These are phyloP conservation scores for Mucor lusitanicus DNA, from an alignment of 371 early-diverging fungal genomes.

Conservation along the genomic window DNA sequence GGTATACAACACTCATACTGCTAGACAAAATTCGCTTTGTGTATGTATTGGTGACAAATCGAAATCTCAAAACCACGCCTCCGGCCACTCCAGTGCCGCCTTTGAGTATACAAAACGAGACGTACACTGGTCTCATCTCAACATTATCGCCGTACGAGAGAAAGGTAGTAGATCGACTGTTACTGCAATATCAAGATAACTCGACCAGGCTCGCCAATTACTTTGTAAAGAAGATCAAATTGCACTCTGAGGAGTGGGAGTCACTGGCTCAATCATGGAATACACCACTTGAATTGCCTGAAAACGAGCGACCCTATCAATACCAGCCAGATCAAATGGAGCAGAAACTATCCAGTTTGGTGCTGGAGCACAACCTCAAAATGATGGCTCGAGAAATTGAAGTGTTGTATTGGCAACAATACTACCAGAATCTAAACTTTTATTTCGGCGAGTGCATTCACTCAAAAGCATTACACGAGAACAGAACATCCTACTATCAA, in stretches of 20 bases:
- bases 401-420: not conserved
- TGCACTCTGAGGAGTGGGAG: not conserved
- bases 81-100: not conserved
- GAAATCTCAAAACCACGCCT: not conserved
- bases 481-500: not conserved
- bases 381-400: not conserved
- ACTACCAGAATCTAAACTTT: not conserved
- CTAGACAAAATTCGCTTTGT: not conserved
- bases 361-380: not conserved
- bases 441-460: not conserved
- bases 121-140: not conserved
- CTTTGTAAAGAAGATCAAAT: not conserved
- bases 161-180: not conserved
- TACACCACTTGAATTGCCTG: not conserved
- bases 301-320: not conserved
- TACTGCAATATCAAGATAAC: not conserved
- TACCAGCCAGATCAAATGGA: not conserved
- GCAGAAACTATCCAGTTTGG: not conserved
- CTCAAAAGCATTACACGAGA: not conserved
- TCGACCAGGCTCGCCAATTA: not conserved
- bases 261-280: not conserved
- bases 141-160: not conserved
- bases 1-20: not conserved
- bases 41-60: not conserved
- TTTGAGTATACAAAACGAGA: not conserved